Evolutionary conservation across 768 basidiomycete genomes (phyloP), one percentile per base, ranked within the genome.

Genomic region (Leucosporidium yakuticum): DNA sequence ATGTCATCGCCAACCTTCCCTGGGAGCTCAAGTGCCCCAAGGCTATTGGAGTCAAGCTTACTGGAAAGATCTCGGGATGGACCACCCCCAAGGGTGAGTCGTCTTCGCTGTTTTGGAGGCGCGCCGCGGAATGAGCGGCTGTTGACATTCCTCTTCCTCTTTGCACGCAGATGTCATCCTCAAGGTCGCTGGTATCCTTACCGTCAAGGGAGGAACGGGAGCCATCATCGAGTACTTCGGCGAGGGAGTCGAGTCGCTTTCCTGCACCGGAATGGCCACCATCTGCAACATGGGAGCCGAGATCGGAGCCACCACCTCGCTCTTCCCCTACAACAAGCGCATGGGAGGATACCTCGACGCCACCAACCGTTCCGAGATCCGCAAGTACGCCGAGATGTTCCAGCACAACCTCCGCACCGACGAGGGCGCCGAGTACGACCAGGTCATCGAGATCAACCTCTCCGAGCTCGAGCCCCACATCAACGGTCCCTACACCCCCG

Each of bases 211-310:
- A 77, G 95, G 95, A 76, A 99, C 95, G 75, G 95, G 95, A 74
- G 93, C 95, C 64, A 97, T 99, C 76, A 91, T 99, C 74, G 95
- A 99, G 79, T 99, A 99, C 83, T 87, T 83, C 74, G 95, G 95
- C 72, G 80, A 92, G 77, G 95, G 95, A 84, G 89, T 98, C 70
- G 89, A 95, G 77, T 91, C 91, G 44, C 85, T 99, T 69, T 96
- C 93, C 58, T 91, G 89, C 85, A 99, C 95, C 58, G 95, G 95
- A 80, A 96, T 98, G 94, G 95, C 91, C 62, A 98, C 95, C 27
- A 95, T 99, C 77, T 97, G 95, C 81, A 99, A 97, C 86, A 99
- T 98, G 95, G 95, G 95, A 84, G 95, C 95, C 74, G 95, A 99
- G 81, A 97, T 98, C 76, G 95, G 95, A 79, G 96, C 96, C 48